Evolutionary conservation across 2,329 filamentous ascomycete species (phyloP).

Genomic region (Sporothrix brunneoviolacea): DNA sequence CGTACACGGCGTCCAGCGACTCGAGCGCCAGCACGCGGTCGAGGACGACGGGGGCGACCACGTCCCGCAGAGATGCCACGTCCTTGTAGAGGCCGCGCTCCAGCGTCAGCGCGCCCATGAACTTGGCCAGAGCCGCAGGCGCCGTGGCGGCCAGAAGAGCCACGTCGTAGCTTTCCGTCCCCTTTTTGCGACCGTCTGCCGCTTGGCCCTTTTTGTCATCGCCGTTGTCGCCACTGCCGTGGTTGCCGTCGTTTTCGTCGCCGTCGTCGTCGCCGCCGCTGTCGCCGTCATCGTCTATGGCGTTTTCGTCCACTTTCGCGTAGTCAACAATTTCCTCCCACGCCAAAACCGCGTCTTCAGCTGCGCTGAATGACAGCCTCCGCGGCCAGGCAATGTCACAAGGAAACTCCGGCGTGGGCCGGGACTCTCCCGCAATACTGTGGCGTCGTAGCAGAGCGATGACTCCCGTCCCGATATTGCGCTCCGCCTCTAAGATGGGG

Average conservation of each 20-base stretch:
- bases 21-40: constrained; percentile 50
- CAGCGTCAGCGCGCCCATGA: constrained; percentile 42
- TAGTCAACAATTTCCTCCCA: constrained; percentile 53
- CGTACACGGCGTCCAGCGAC: constrained; percentile 54
- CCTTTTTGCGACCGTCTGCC: neutral
- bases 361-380: constrained; percentile 67
- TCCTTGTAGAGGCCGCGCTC: constrained; percentile 47
- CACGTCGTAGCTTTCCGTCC: neutral
- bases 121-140: constrained; percentile 23
- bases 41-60: constrained; percentile 56
- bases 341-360: constrained; percentile 64
- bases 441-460: constrained; percentile 55
- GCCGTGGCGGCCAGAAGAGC: neutral
- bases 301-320: constrained; percentile 20
- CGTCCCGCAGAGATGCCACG: constrained; percentile 44
- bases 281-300: neutral
- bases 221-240: constrained; percentile 20
- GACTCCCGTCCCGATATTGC: constrained; percentile 28
- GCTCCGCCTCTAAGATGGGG: constrained; percentile 42
- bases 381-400: constrained; percentile 50
- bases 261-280: neutral
- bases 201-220: constrained; percentile 7
- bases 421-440: constrained; percentile 39
- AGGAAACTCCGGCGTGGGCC: neutral
- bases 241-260: constrained; percentile 19